These are phyloP conservation scores for Sinapis alba DNA, from an alignment of 441 rosid genomes.

Conservation along the genomic window DNA sequence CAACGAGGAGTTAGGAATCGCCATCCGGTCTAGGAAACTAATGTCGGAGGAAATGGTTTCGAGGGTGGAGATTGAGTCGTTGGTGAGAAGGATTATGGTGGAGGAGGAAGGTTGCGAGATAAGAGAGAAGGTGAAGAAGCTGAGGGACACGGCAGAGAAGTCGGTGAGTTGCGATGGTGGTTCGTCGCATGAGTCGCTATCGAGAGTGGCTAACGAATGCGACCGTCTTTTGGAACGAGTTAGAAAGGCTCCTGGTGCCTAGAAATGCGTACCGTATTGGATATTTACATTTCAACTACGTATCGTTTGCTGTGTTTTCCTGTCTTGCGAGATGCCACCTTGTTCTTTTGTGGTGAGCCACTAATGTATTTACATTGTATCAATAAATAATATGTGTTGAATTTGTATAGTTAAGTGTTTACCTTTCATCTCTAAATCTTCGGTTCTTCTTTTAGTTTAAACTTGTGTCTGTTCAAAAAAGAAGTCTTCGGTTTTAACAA, in stretches of 20 bases:
- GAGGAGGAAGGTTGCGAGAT: not conserved
- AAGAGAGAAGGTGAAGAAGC: not conserved
- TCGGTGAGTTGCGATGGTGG: not conserved
- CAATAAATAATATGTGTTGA: not conserved
- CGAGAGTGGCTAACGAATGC: slow-evolving; percentile 22
- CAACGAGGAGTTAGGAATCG: not conserved
- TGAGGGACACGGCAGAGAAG: not conserved
- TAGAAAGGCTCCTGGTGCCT: slow-evolving; percentile 21
- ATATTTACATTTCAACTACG: not conserved
- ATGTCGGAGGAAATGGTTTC: not conserved
- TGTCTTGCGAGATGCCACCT: not conserved
- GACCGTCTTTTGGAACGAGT: slow-evolving; percentile 5
- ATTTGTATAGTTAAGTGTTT: not conserved
- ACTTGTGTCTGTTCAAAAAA: not conserved
- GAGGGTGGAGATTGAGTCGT: slow-evolving; percentile 1
- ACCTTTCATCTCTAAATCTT: not conserved
- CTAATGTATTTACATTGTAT: not conserved
- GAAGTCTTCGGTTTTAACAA: not conserved
- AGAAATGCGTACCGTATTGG: not conserved
- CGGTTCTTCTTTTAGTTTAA: not conserved
- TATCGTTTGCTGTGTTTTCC: not conserved
- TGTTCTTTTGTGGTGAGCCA: not conserved
- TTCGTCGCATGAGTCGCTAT: slow-evolving; percentile 8
- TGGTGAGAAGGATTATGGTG: slow-evolving; percentile 3
- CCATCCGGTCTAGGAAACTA: not conserved